Percentiles rank a stretch among this genome's conserved stretches.
These are phyloP conservation scores for Aspergillus coremiiformis DNA, from an alignment of 495 filamentous ascomycete species.

Conservation along the genomic window DNA sequence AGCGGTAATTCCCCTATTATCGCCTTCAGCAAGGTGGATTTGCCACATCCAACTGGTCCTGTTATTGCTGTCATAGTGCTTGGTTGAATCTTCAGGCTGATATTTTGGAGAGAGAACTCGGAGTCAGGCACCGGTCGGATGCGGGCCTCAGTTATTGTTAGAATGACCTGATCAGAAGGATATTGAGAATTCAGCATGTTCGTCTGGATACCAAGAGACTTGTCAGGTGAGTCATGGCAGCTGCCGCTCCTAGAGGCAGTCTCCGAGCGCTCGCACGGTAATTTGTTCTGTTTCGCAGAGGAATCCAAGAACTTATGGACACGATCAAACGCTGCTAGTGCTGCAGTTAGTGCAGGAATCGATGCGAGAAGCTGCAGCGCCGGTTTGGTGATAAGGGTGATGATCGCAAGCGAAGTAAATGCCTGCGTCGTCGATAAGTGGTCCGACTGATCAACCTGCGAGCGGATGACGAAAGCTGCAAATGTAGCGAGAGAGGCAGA, in stretches of 20 bases:
- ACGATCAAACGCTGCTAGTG: constrained; percentile 38
- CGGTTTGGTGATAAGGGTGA: constrained; percentile 39
- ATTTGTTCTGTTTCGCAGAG: no score
- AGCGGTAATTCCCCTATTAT: constrained; percentile 43
- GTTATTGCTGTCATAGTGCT: constrained; percentile 9
- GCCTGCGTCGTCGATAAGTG: constrained; percentile 23
- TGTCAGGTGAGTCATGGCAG: no score
- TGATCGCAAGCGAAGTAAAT: constrained; percentile 45
- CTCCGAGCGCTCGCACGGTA: no score
- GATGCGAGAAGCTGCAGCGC: constrained; percentile 34
- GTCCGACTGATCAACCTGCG: constrained; percentile 7
- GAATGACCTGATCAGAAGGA: no score
- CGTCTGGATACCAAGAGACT: no score
- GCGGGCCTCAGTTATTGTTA: no score
- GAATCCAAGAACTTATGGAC: constrained; percentile 44
- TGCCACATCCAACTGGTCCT: constrained; percentile 40
- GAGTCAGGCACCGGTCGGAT: no score
- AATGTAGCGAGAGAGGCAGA: no score
- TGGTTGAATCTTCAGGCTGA: constrained; percentile 3
- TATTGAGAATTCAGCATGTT: no score
- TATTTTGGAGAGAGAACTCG: neutral
- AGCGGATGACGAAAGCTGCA: no score
- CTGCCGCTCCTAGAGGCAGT: no score
- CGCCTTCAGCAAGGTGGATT: constrained; percentile 42
- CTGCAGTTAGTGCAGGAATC: constrained; percentile 32